Base-by-base conservation (phyloP, 306 rosid species). In the Vachellia pachyceras region DNA sequence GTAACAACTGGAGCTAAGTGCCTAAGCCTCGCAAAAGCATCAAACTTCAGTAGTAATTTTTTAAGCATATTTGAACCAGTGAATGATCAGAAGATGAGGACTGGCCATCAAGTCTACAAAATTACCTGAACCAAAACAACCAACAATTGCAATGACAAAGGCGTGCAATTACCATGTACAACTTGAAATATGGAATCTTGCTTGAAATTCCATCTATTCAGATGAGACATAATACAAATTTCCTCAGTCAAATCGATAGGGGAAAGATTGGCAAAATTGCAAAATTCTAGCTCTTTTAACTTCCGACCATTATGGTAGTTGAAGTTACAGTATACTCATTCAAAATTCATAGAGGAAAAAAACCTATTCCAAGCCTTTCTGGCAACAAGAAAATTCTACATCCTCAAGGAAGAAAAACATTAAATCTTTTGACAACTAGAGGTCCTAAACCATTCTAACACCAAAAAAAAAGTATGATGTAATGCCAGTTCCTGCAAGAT, bases 341-440 rank as follows among this genome's bases (percentile, higher is more conserved):
- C 10, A 3, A n/a, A 20, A 55, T n/a, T 7, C 2, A 12, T 18
- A 54, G 18, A 54, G 12, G 72, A 84, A 85, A 82, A 10, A 60
- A 25, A 25, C 0, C 7, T 44, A 66, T 41, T n/a, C 73, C 84
- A 23, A 47, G 52, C 66, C 69, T 82, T 63, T 12, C 20, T n/a
- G 63, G 73, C 40, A 6, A 40, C 23, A 68, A 37, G 15, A 49
- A 82, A 77, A 60, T 44, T 20, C 46, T 60, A 75, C 13, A 73
- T 81, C 60, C 77, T 22, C 81, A 44, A 74, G 76, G 72, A 25
- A 50, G 72, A 73, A 69, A 15, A 75, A 72, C 46, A 55, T 12
- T 13, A 25, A 75, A 13, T 76, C 77, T 79, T 49, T 66, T 35
- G 73, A 52, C 79, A 33, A 74, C n/a, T 70, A 66, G 73, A 44